These are phyloP conservation scores for Hypoxylon fuscum DNA, from an alignment of 495 filamentous ascomycete genomes.

Conservation along the genomic window DNA sequence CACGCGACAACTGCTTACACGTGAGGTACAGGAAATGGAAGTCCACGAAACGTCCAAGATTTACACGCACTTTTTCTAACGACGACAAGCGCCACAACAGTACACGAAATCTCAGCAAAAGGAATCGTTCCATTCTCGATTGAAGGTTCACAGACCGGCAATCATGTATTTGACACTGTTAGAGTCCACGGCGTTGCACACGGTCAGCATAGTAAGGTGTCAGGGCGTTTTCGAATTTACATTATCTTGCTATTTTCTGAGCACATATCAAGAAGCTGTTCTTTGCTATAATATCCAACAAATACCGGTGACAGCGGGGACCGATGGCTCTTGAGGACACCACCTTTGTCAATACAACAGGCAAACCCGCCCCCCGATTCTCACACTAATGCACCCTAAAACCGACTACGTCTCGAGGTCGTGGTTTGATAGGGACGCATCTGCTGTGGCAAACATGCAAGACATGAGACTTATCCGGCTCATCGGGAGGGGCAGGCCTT, in stretches of 20 bases:
- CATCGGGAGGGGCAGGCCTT: conserved; percentile 4
- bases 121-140: conserved; percentile 48
- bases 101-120: conserved; percentile 46
- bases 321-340: conserved; percentile 12
- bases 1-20: conserved; percentile 43
- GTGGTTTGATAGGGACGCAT: conserved; percentile 3
- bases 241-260: conserved; percentile 39
- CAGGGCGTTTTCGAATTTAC: conserved; percentile 56
- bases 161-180: conserved; percentile 54
- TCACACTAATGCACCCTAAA: neutral
- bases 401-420: conserved; percentile 5
- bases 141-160: conserved; percentile 43
- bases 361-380: conserved; percentile 2
- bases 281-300: conserved; percentile 36
- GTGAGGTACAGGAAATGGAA: conserved; percentile 89
- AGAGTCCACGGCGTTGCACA: conserved; percentile 46
- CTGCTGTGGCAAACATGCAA: conserved; percentile 7
- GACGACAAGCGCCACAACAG: conserved; percentile 46
- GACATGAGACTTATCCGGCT: neutral
- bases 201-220: conserved; percentile 62
- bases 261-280: conserved; percentile 31
- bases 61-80: conserved; percentile 98
- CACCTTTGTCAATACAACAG: conserved; percentile 18
- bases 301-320: conserved; percentile 20
- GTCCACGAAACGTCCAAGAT: conserved; percentile 98